Conservation (phyloP, 2,329 filamentous ascomycete genomes). For the Hymenoscyphus infarciens region DNA sequence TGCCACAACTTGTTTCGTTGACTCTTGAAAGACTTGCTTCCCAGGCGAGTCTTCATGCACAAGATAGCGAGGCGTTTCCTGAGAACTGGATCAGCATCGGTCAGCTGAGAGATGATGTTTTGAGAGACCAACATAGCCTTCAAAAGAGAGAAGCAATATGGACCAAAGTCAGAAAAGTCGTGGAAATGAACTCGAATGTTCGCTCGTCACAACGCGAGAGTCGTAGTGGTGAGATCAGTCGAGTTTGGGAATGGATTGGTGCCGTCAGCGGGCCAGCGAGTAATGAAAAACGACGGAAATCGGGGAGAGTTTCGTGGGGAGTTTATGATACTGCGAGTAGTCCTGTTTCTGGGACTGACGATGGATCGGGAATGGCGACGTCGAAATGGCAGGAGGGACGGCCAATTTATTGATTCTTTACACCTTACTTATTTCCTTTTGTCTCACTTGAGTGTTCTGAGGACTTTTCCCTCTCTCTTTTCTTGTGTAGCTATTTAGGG, state of each 20-base stretch:
- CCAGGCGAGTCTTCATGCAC: slow-evolving; percentile 76
- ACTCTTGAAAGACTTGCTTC: slow-evolving; percentile 78
- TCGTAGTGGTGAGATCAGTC: slow-evolving; percentile 60
- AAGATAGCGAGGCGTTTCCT: slow-evolving; percentile 56
- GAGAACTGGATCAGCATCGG: slow-evolving; percentile 84
- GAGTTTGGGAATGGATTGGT: slow-evolving; percentile 69
- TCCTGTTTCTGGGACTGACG: slow-evolving; percentile 30
- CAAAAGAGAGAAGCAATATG: slow-evolving; percentile 76
- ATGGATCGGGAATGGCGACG: slow-evolving; percentile 24
- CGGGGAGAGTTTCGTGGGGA: slow-evolving; percentile 41
- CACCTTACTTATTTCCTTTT: not conserved
- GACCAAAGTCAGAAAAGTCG: slow-evolving; percentile 75
- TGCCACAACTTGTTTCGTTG: slow-evolving; percentile 80
- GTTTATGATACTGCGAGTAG: slow-evolving; percentile 28
- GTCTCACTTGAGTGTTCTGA: not conserved
- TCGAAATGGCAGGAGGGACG: slow-evolving; percentile 33
- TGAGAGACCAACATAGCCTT: slow-evolving; percentile 76
- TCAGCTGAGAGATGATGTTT: slow-evolving; percentile 85
- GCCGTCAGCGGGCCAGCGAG: slow-evolving; percentile 41
- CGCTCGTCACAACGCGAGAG: slow-evolving; percentile 69
- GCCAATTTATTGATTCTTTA: slow-evolving; percentile 33
- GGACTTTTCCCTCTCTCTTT: not conserved
- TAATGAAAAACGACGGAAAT: slow-evolving; percentile 45
- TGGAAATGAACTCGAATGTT: slow-evolving; percentile 93
- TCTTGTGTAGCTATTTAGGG: slow-evolving; percentile 1